These are phyloP conservation scores for Diaporthe sp. DNA, from an alignment of 2,329 filamentous ascomycete species.

Conservation along the genomic window DNA sequence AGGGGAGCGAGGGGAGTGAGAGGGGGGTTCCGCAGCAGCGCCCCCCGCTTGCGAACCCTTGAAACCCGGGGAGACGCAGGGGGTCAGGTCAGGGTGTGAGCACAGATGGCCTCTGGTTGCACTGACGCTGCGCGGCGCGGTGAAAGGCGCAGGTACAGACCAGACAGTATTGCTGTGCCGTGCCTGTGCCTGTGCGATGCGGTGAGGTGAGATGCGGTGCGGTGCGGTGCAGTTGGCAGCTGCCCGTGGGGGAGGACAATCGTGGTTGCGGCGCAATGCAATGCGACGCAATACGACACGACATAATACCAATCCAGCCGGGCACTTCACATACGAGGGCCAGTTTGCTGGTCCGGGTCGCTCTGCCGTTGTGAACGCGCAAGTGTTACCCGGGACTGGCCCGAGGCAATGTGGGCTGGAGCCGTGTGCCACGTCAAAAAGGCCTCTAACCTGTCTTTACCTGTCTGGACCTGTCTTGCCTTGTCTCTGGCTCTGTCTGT, in stretches of 20 bases:
- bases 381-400: not conserved
- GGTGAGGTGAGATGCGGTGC: not conserved
- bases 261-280: not conserved
- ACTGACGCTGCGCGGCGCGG: slow-evolving; percentile 8
- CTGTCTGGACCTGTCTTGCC: not conserved
- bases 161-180: not conserved
- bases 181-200: not conserved
- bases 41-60: slow-evolving; percentile 27
- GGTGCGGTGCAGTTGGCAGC: slow-evolving; percentile 3
- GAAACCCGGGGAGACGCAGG: slow-evolving; percentile 33
- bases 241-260: slow-evolving; percentile 10
- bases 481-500: not conserved
- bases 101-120: slow-evolving; percentile 15
- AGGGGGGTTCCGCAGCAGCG: slow-evolving; percentile 17
- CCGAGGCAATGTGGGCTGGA: not conserved
- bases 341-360: slow-evolving; percentile 6
- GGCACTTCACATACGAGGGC: not conserved
- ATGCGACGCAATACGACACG: not conserved
- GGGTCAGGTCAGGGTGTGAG: slow-evolving; percentile 12
- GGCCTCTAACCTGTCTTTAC: not conserved
- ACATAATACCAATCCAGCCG: not conserved
- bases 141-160: not conserved
- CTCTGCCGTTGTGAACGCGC: not conserved
- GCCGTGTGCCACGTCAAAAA: not conserved
- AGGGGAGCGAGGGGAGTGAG: not conserved